These are phyloP conservation scores for Phytophthora meadii DNA, from an alignment of 352 stramenopile genomes.

Conservation along the genomic window DNA sequence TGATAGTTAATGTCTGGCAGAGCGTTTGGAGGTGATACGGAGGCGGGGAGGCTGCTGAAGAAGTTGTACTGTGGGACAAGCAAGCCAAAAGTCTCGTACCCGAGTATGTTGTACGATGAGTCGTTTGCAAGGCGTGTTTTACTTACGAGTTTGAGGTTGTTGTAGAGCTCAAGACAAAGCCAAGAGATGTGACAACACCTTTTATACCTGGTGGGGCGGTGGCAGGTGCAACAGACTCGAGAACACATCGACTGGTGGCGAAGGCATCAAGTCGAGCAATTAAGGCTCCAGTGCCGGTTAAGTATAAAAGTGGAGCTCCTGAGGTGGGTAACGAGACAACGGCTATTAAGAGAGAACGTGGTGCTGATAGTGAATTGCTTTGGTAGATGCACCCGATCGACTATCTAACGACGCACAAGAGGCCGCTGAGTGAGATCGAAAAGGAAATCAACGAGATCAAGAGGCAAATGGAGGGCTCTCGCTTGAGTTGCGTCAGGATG, in stretches of 20 bases:
- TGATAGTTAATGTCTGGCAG: conserved; percentile 26
- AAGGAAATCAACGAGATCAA: conserved; percentile 82
- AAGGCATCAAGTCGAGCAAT: conserved; percentile 76
- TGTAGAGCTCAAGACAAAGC: conserved; percentile 63
- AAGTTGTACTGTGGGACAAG: conserved; percentile 71
- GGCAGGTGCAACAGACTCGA: conserved; percentile 42
- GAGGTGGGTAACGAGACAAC: conserved; percentile 33
- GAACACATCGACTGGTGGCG: conserved; percentile 52
- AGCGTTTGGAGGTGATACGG: conserved; percentile 77
- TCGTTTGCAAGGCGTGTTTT: no score
- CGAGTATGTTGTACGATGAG: conserved; percentile 48
- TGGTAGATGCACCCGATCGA: conserved; percentile 73
- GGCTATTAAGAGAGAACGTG: background rate
- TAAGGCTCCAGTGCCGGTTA: conserved; percentile 49
- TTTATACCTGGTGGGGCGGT: conserved; percentile 75
- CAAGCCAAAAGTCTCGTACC: conserved; percentile 80
- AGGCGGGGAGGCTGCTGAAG: conserved; percentile 76
- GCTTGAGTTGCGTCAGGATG: conserved; percentile 60
- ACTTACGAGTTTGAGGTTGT: background rate
- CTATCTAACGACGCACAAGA: conserved; percentile 50
- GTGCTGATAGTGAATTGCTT: background rate
- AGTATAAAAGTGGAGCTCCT: conserved; percentile 26
- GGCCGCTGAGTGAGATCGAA: conserved; percentile 76
- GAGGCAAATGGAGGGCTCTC: conserved; percentile 70
- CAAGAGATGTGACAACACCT: conserved; percentile 41